Conservation (phyloP, 495 filamentous ascomycete species). For the Lasiosphaeris hirsuta region DNA sequence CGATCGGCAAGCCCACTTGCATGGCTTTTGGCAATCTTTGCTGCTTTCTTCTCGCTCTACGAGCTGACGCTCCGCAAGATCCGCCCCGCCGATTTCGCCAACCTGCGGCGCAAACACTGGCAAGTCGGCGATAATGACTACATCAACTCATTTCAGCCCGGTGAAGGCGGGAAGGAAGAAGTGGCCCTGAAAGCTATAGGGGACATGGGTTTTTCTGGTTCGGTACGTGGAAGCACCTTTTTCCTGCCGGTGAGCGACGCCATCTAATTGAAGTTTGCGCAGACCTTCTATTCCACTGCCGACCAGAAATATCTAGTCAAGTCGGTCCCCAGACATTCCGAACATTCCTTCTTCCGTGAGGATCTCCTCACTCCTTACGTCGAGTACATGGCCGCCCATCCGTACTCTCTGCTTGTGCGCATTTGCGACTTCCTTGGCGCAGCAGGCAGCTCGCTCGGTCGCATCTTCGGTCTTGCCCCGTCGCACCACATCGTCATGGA, state of each 20-base stretch:
- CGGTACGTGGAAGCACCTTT: constrained; percentile 15
- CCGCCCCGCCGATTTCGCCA: constrained; percentile 38
- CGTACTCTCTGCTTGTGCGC: constrained; percentile 58
- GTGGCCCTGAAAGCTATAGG: constrained; percentile 30
- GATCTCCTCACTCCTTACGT: constrained; percentile 60
- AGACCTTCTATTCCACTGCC: constrained; percentile 64
- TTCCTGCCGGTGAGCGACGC: not conserved
- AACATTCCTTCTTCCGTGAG: constrained; percentile 63
- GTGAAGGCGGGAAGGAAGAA: constrained; percentile 10
- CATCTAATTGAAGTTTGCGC: not conserved
- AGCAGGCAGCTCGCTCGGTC: constrained; percentile 51
- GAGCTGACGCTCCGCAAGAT: constrained; percentile 35
- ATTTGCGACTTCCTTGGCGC: constrained; percentile 64
- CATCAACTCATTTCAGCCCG: constrained; percentile 21
- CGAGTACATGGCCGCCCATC: constrained; percentile 55
- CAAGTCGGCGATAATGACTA: constrained; percentile 27
- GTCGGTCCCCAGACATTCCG: constrained; percentile 61
- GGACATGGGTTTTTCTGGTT: constrained; percentile 37
- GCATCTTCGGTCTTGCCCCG: constrained; percentile 51
- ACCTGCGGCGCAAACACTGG: constrained; percentile 30
- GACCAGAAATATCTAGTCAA: constrained; percentile 63
- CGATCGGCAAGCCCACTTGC: constrained; percentile 15
- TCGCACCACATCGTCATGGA: constrained; percentile 73
- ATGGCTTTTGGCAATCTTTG: constrained; percentile 27
- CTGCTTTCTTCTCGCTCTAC: constrained; percentile 37